Evolutionary conservation across 129 eudicot species (phyloP), one percentile per base, ranked within the genome.

Genomic region (Flaveria sonorensis): DNA sequence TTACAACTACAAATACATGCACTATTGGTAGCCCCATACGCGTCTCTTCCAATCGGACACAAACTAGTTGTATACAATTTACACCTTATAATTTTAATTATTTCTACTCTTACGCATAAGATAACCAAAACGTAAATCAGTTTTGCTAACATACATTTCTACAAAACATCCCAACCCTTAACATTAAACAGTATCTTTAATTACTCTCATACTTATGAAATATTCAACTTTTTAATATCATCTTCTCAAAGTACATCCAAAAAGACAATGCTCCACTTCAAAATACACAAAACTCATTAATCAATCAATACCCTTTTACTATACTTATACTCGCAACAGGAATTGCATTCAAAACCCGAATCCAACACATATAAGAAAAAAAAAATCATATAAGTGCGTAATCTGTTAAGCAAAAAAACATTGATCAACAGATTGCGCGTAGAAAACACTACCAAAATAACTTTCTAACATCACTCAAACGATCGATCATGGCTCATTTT

Each of bases 311-410:
- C 52, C 52, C 24, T 16, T 7, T 16, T 53, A n/a, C 60, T 53
- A 53, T 56, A 7, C 28, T 24, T 24, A 30, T 46, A 78, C 32
- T 57, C 50, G 40, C 64, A 67, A 55, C 75, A 66, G 74, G 61
- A 66, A 55, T 81, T 68, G 59, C 84, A 81, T 56, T 45, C 79
- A 55, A 52, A 43, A 65, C 55, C 77, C 63, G 21, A 80, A 28
- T 24, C 15, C 39, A 26, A 66, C 45, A 66, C 43, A 1, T 1
- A 70, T 14, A 60, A 57, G 28, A 10, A 42, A 59, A 61, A 43
- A 6, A 68, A 46, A 30, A 55, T 11, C n/a, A 45, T 45, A 45
- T 10, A 45, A 45, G 13, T 8, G 3, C 13, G 48, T 14, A 45
- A 9, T 6, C 40, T 36, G 40, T 36, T 6, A 36, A 36, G 0